These are phyloP conservation scores for Hyaloscypha finlandica DNA, from an alignment of 495 filamentous ascomycete genomes.

Conservation along the genomic window DNA sequence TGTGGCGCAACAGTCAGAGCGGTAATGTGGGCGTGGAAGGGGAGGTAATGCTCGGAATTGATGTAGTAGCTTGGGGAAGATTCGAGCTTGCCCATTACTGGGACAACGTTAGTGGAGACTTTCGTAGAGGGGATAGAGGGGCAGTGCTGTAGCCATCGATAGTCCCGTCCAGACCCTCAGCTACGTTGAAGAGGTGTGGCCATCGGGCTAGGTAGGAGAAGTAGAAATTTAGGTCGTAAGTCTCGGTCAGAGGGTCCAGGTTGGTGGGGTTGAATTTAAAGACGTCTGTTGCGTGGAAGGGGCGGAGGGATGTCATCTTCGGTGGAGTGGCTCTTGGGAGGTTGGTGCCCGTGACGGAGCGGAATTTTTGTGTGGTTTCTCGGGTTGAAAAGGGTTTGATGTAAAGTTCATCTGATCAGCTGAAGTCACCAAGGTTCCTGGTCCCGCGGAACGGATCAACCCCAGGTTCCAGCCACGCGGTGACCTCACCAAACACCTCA, in stretches of 20 bases:
- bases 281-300: constrained; percentile 71
- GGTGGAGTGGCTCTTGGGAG: neutral
- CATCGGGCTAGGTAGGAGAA: constrained; percentile 91
- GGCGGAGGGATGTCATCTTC: constrained; percentile 67
- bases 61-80: constrained; percentile 72
- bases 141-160: constrained; percentile 89
- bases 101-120: constrained; percentile 6
- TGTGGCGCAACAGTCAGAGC: constrained; percentile 89
- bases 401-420: neutral
- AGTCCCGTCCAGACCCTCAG: constrained; percentile 77
- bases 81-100: constrained; percentile 97
- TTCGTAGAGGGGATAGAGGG: neutral
- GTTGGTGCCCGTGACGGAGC: neutral
- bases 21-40: constrained; percentile 98
- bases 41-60: constrained; percentile 81
- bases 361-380: neutral
- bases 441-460: neutral
- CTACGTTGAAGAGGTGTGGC: constrained; percentile 88
- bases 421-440: neutral
- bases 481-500: neutral
- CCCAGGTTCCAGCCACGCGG: neutral
- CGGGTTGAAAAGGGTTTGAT: neutral
- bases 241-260: constrained; percentile 93
- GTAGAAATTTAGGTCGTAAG: constrained; percentile 94
- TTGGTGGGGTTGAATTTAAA: constrained; percentile 82